Evolutionary conservation across 108 stramenopile genomes (phyloP), one percentile per base, ranked within the genome.

Genomic region (Tribonema minus): DNA sequence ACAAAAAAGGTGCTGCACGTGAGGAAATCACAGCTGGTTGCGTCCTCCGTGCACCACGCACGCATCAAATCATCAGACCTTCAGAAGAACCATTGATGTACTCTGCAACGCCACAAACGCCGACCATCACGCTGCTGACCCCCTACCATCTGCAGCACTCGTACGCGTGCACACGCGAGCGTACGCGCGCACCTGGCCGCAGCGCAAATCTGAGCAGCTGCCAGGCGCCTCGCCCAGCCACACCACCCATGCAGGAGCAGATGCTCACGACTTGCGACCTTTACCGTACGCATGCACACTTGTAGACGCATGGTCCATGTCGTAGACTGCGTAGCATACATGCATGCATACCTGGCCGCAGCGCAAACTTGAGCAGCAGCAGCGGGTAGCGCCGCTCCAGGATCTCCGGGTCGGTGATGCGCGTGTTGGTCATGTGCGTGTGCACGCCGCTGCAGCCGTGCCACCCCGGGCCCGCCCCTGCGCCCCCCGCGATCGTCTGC

Each of bases 361-460:
- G 75, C 3, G 87, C 85, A 82, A 99, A 99, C 32, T 88, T 86
- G 9, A 35, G 34, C 20, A 35, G 65, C n/a, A 35, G 32, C 29
- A 68, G 2, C 30, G 37, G 93, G 84, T 92, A 99, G 25, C 96
- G 84, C 26, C 93, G 81, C 82, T 99, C 98, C 32, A 98, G 65
- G 70, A 97, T 97, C 79, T 99, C 97, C 23, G 94, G 95, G 80
- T 99, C 98, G 0, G 97, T 99, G 66, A 98, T 98, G 36, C 98
- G 92, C 1, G 98, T 99, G 90, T 99, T 99, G 72, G 98, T 99
- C 86, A 96, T 96, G 80, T 98, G 96, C 23, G 96, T 96, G 81
- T 99, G 97, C 37, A 97, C 93, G 7, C 96, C 98, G 81, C 91
- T 92, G 27, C 88, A 86, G 1, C 98, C 98, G 32, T 91, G 83